These are phyloP conservation scores for Fusarium abutilonis DNA, from an alignment of 2,329 filamentous ascomycete genomes.

Conservation along the genomic window DNA sequence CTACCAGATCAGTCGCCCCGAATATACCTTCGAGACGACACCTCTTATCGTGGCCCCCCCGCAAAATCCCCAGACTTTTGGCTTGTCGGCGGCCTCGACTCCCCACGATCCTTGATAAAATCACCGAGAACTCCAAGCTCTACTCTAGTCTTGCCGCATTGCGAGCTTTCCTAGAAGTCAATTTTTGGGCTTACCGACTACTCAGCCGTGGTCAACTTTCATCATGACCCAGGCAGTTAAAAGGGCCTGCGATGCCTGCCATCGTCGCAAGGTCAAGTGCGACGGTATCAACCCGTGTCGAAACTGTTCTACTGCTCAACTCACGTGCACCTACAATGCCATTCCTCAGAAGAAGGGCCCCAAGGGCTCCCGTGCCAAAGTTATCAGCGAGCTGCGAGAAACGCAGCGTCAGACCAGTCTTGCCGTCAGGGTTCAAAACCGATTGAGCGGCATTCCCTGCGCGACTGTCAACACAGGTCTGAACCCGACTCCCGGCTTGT, in stretches of 20 bases:
- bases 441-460: slow-evolving; percentile 64
- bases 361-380: slow-evolving; percentile 77
- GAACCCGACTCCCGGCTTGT: slow-evolving; percentile 66
- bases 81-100: slow-evolving; percentile 28
- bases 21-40: slow-evolving; percentile 39
- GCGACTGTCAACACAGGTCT: slow-evolving; percentile 59
- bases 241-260: slow-evolving; percentile 76
- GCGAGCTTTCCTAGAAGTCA: slow-evolving; percentile 23
- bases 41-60: slow-evolving; percentile 41
- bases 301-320: slow-evolving; percentile 73
- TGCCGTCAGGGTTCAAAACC: slow-evolving; percentile 68
- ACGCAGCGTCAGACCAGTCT: slow-evolving; percentile 73
- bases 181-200: slow-evolving; percentile 18
- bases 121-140: slow-evolving; percentile 20
- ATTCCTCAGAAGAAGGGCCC: slow-evolving; percentile 81
- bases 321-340: slow-evolving; percentile 78
- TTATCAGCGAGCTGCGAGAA: slow-evolving; percentile 77
- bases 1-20: slow-evolving; percentile 30
- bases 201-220: slow-evolving; percentile 20
- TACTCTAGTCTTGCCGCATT: slow-evolving; percentile 7
- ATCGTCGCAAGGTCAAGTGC: slow-evolving; percentile 79
- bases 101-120: slow-evolving; percentile 17
- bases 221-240: slow-evolving; percentile 62
- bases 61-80: slow-evolving; percentile 47
- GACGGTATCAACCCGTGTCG: slow-evolving; percentile 76